phyloP scores from a whole-genome alignment of 768 basidiomycete genomes.

The Solioccasus polychromus region DNA sequence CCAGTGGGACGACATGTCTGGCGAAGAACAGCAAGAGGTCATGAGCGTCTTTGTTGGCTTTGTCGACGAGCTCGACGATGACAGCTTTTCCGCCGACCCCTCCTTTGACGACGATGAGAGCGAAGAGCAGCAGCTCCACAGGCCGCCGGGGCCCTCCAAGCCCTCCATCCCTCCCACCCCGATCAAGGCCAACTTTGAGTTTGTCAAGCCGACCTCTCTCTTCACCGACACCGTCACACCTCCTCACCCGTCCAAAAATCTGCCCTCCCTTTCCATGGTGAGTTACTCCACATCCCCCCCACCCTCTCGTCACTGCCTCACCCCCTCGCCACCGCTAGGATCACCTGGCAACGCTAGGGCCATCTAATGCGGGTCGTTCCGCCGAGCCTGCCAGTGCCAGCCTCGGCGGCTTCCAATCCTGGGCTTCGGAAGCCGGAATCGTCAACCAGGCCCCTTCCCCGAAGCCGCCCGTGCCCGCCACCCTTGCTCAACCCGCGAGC shows the following conservation, averaged over 20 bases:
- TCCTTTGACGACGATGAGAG: conserved; percentile 11
- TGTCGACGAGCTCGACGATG: conserved; percentile 27
- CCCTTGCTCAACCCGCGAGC: conserved; percentile 10
- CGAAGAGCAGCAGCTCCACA: too few relatives aligned
- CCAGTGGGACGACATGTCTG: conserved; percentile 31
- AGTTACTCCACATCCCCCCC: conserved; percentile 3
- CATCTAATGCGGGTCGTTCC: conserved; percentile 22
- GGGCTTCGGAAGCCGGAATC: conserved; percentile 32
- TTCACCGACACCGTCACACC: conserved; percentile 20
- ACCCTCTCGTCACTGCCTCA: conserved; percentile 5
- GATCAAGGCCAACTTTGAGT: conserved; percentile 20
- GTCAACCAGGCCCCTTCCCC: conserved; percentile 9
- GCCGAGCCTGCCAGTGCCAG: conserved; percentile 14
- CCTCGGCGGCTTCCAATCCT: conserved; percentile 26
- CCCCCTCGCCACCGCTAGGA: conserved; percentile 16
- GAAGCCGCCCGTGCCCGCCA: conserved; percentile 3
- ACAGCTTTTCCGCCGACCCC: too few relatives aligned
- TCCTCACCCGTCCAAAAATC: conserved; percentile 23
- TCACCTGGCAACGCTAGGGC: conserved; percentile 27
- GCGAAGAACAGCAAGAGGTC: conserved; percentile 31
- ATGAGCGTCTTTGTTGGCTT: conserved; percentile 30
- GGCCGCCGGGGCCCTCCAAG: too few relatives aligned
- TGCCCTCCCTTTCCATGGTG: conserved; percentile 32
- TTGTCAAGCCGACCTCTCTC: conserved; percentile 29
- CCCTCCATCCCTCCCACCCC: conserved; percentile 22